Evolutionary conservation across 495 filamentous ascomycete species (phyloP), one percentile per base, ranked within the genome.

Genomic region (Lophiostoma macrostomum): DNA sequence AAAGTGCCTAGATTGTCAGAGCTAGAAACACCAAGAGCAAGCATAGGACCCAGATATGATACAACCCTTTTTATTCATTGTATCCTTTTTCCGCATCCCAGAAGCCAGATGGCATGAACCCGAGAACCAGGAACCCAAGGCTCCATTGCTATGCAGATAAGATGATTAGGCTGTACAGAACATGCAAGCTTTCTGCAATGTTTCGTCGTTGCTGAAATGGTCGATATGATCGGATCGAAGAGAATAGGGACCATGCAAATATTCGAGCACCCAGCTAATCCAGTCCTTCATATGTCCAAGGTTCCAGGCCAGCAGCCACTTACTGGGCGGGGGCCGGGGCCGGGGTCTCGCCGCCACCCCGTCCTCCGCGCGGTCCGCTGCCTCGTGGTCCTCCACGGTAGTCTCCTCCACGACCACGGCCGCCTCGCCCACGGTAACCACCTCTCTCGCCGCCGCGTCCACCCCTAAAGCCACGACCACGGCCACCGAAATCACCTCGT

Each of bases 401-500:
- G 6, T 38, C 53, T 44, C 31, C 42, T 3, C 46, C 41, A 31
- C 61, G 61, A 37, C 68, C 34, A 30, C 56, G 32, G 19, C 62
- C 61, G 12, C 64, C 50, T 44, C 61, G 51, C 40, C 31, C 50
- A 32, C 46, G 60, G 10, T 56, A 32, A 28, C 49, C 57, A 36
- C 52, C 61, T 7, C 57, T 60, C 39, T 42, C 58, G 25, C 74
- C 74, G 24, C 80, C 75, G 43, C 78, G 74, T 23, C 74, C 77
- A 27, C 77, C 71, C 56, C 68, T 64, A 53, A 60, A 30, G 29
- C 74, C 73, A 34, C 63, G 46, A 4, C 64, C 63, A 34, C 67
- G 62, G 29, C 63, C 65, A 16, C 65, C 51, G 10, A 49, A 46
- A 11, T 61, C 57, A 19, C 66, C 64, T 25, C 69, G 63, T 41